Evolutionary conservation across 148 eudicot genomes (phyloP).

Genomic region (Camellia sinensis): DNA sequence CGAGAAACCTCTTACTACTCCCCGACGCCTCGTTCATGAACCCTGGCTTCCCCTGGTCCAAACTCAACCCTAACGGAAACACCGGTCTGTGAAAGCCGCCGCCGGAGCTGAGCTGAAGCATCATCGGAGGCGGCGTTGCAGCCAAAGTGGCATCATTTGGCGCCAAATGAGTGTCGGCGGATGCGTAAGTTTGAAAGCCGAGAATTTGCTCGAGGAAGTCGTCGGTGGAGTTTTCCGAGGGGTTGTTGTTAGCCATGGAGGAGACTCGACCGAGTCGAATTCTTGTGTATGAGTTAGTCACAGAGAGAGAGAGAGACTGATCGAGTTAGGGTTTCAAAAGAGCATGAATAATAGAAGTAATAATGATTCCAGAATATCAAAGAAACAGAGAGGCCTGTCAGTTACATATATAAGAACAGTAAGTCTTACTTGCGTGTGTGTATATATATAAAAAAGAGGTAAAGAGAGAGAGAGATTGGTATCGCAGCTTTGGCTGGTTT

Average conservation of each 20-base stretch:
- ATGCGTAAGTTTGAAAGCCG: conserved; percentile 40
- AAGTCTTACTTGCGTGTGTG: neutral
- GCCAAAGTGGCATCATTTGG: conserved; percentile 31
- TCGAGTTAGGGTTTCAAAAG: conserved; percentile 5
- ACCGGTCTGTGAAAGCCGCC: conserved; percentile 33
- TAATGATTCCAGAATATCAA: neutral
- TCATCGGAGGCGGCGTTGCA: conserved; percentile 39
- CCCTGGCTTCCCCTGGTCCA: conserved; percentile 41
- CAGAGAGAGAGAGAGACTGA: neutral
- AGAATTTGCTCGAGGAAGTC: conserved; percentile 58
- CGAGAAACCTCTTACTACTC: conserved; percentile 46
- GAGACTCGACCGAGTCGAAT: neutral
- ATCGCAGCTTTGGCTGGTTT: no score
- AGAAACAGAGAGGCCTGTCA: neutral
- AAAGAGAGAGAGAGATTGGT: neutral
- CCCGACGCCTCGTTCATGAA: conserved; percentile 39
- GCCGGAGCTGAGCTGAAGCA: conserved; percentile 52
- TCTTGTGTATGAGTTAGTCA: neutral
- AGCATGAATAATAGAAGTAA: neutral
- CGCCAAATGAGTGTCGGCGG: conserved; percentile 32
- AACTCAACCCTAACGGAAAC: conserved; percentile 55
- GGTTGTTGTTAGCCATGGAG: conserved; percentile 47
- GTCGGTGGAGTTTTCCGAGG: conserved; percentile 36
- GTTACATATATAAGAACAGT: neutral
- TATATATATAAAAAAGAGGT: neutral